A percentile compares a stretch with the other conserved stretches of the same genome.
These are phyloP conservation scores for Thinopyrum elongatum DNA, from an alignment of 176 grass and related monocot species.

Conservation along the genomic window DNA sequence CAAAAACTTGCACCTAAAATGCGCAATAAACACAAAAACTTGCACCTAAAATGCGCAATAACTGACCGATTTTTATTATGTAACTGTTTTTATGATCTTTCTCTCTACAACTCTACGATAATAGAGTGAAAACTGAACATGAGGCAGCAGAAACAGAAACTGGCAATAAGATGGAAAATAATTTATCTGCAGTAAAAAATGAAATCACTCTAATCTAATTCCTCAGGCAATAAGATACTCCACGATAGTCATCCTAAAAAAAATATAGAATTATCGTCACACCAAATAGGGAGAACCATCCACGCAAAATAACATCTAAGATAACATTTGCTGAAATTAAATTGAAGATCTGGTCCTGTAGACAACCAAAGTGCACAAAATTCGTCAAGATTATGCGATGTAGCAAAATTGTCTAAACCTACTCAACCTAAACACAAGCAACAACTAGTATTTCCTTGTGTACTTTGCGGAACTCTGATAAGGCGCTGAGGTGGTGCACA, in stretches of 20 bases:
- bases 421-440: not conserved
- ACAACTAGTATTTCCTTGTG: not conserved
- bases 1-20: not conserved
- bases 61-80: not conserved
- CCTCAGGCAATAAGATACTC: not conserved
- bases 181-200: not conserved
- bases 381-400: not conserved
- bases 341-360: conserved; percentile 5
- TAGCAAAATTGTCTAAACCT: not conserved
- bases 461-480: not conserved
- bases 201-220: not conserved
- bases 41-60: not conserved
- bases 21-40: not conserved
- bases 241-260: not conserved
- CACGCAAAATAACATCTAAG: not conserved
- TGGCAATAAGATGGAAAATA: not conserved
- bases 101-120: not conserved
- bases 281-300: not conserved
- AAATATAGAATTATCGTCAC: not conserved
- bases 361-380: not conserved
- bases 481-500: not conserved
- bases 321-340: not conserved
- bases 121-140: not conserved
- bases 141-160: not conserved
- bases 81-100: not conserved